A percentile compares a stretch with the other conserved stretches of the same genome.
Evolutionary conservation across 495 filamentous ascomycete species (phyloP).

Genomic region (Neurospora sp.): DNA sequence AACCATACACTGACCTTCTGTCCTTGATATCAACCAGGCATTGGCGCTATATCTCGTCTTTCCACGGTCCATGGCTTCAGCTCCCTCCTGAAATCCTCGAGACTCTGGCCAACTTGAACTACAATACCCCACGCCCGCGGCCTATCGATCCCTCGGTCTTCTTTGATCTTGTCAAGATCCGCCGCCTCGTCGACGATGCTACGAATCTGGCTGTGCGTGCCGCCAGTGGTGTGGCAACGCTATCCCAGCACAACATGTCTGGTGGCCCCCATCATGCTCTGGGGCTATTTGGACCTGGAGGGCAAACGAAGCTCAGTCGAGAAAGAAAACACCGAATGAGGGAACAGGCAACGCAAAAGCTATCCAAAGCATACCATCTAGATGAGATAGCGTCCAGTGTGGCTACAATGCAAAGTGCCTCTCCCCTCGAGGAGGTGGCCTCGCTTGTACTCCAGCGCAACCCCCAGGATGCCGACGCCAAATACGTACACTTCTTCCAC

Average conservation of each 20-base stretch:
- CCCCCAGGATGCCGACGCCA: conserved; percentile 53
- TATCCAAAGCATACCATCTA: conserved; percentile 62
- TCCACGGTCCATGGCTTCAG: conserved; percentile 81
- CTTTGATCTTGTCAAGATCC: conserved; percentile 73
- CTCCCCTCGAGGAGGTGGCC: conserved; percentile 71
- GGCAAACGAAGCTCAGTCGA: conserved; percentile 55
- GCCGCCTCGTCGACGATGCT: conserved; percentile 65
- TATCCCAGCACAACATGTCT: conserved; percentile 46
- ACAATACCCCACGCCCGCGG: conserved; percentile 60
- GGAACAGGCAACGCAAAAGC: conserved; percentile 64
- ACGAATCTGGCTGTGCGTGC: conserved; percentile 67
- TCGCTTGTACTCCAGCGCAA: conserved; percentile 57
- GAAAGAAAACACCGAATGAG: conserved; percentile 67
- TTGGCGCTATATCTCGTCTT: conserved; percentile 75
- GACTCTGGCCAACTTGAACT: conserved; percentile 66
- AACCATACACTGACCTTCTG: neutral
- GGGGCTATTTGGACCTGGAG: conserved; percentile 45
- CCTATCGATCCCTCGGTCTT: conserved; percentile 73
- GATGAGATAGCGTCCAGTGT: conserved; percentile 77
- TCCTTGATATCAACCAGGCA: conserved; percentile 38
- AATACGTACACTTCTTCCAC: conserved; percentile 81
- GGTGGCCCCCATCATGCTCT: conserved; percentile 44
- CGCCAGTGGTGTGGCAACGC: conserved; percentile 56
- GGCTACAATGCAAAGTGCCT: conserved; percentile 71
- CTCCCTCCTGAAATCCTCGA: conserved; percentile 73